Conservation (phyloP, 768 basidiomycete species). For the Tylopilus sp. region DNA sequence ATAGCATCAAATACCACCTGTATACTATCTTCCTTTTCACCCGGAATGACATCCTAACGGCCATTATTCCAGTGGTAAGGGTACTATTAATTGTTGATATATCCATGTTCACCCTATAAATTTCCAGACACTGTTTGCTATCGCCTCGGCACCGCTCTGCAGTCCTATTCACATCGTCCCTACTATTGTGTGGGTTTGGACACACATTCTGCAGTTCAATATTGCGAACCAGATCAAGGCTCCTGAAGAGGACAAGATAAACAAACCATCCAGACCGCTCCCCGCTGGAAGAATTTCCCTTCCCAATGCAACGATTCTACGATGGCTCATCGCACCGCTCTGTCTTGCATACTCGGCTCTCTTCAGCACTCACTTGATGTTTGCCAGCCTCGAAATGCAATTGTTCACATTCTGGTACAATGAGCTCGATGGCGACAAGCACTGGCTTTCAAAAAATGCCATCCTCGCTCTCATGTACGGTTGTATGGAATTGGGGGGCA, state of each 20-base stretch:
- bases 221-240: slow-evolving; percentile 42
- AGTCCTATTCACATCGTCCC: slow-evolving; percentile 21
- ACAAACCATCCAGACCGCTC: slow-evolving; percentile 44
- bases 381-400: slow-evolving; percentile 34
- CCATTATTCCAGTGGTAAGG: slow-evolving; percentile 44
- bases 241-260: slow-evolving; percentile 41
- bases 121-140: slow-evolving; percentile 32
- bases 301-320: slow-evolving; percentile 32
- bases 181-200: slow-evolving; percentile 42
- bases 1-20: slow-evolving; percentile 18
- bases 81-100: no score
- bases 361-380: slow-evolving; percentile 31
- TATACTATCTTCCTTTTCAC: slow-evolving; percentile 39
- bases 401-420: slow-evolving; percentile 37
- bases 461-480: slow-evolving; percentile 38
- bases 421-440: slow-evolving; percentile 35
- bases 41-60: slow-evolving; percentile 45
- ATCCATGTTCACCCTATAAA: background rate
- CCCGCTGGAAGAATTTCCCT: slow-evolving; percentile 41
- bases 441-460: slow-evolving; percentile 38
- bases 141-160: slow-evolving; percentile 32
- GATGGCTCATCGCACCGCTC: slow-evolving; percentile 34
- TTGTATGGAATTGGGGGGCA: slow-evolving; percentile 35
- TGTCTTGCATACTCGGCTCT: slow-evolving; percentile 34
- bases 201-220: slow-evolving; percentile 43